Base-by-base conservation (phyloP, 176 grass and related monocot genomes). In the Avena sativa region DNA sequence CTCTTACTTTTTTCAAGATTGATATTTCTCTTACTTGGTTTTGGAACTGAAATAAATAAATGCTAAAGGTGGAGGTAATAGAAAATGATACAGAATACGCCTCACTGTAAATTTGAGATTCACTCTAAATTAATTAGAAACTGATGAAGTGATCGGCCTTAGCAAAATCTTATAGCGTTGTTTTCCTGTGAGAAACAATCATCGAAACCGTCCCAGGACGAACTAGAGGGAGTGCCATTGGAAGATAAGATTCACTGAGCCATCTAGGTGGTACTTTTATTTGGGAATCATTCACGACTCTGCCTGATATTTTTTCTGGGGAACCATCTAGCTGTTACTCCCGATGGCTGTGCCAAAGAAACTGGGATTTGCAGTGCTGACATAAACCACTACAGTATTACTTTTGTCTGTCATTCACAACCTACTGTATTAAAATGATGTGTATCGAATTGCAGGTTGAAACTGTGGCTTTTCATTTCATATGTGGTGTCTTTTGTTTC, bases 401-500 rank as follows among this genome's bases (percentile, higher is more conserved):
- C 17, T 30, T 67, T 46, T 13, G 0, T 28, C 13, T 65, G 9
- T 81, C 9, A 32, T 67, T 81, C 44, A 13, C 63, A 51, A 67
- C 4, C 15, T 17, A 30, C 48, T 49, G 21, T 20, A 78, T 78
- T 51, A 82, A 23, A 23, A 71, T 4, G 3, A 6, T 48, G 48
- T 71, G 16, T 43, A 14, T 48, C 71, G 12, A 92, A 83, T 91
- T 85, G 71, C 87, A 98, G 93, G 89, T 67, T 93, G 84, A 98
- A 98, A 83, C 85, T 98, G 52, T 98, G 93, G 91, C 93, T 98
- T 77, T 98, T 98, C 58, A 84, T 97, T 81, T 90, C 93, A 19
- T 98, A 95, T 64, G 80, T 95, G 70, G 93, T 98, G 11, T 98
- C 95, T 56, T 95, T 98, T 81, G 93, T 95, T 48, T 98, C 93